phyloP scores from a whole-genome alignment of 495 filamentous ascomycete genomes.

The Ramalina intermedia region DNA sequence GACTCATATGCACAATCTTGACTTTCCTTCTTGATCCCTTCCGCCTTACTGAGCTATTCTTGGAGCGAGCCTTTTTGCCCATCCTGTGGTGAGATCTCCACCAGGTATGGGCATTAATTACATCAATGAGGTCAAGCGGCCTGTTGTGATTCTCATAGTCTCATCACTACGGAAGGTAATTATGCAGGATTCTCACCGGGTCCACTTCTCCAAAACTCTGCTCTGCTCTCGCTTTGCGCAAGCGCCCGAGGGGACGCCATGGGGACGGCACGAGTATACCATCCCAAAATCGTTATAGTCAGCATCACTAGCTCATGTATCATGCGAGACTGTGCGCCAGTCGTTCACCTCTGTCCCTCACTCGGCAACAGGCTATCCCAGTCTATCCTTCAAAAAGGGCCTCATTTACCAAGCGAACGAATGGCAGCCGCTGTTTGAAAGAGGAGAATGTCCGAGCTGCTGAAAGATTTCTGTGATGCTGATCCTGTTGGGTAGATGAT shows the following conservation, averaged over 20 bases:
- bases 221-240: not conserved
- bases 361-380: conserved; percentile 1
- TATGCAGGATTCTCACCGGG: not conserved
- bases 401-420: conserved; percentile 2
- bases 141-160: too few relatives aligned
- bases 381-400: not conserved
- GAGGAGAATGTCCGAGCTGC: not conserved
- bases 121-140: not conserved
- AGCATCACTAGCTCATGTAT: not conserved
- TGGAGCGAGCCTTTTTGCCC: conserved; percentile 1
- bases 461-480: not conserved
- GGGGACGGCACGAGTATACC: not conserved
- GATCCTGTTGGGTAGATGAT: too few relatives aligned
- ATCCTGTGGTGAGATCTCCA: not conserved
- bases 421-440: not conserved
- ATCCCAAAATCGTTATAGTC: not conserved
- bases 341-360: not conserved
- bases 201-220: not conserved
- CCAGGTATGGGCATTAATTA: not conserved
- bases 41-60: not conserved
- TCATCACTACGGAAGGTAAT: not conserved
- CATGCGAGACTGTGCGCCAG: conserved; percentile 1
- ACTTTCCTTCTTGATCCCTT: not conserved
- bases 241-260: conserved; percentile 1
- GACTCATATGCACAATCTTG: too few relatives aligned